Conservation (phyloP, 2,329 filamentous ascomycete genomes). For the Aspergillus oerlinghausenensis region DNA sequence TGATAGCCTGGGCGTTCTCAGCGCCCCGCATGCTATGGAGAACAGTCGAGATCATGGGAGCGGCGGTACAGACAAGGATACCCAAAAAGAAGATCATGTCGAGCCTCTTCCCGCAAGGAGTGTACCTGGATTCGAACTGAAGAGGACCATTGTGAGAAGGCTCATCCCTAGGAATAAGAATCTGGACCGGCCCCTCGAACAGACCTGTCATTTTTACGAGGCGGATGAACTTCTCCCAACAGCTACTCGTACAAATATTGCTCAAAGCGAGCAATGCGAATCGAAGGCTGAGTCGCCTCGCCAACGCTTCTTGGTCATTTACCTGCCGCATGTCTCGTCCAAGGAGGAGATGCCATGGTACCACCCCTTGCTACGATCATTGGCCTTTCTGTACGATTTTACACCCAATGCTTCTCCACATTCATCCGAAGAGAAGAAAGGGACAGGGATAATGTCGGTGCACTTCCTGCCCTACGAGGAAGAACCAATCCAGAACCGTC, state of each 20-base stretch:
- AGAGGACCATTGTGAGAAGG: slow-evolving; percentile 66
- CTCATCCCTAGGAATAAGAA: slow-evolving; percentile 78
- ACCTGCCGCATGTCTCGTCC: slow-evolving; percentile 66
- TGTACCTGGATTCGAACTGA: slow-evolving; percentile 37
- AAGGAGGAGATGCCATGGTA: slow-evolving; percentile 74
- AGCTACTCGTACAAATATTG: not conserved
- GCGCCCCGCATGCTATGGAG: slow-evolving; percentile 32
- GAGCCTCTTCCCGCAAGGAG: slow-evolving; percentile 17
- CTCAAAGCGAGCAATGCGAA: slow-evolving; percentile 15
- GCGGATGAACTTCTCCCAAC: not conserved
- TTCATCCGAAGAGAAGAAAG: slow-evolving; percentile 25
- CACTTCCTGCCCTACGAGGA: slow-evolving; percentile 47
- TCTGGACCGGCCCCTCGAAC: slow-evolving; percentile 69
- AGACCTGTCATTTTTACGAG: slow-evolving; percentile 73
- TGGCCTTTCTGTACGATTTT: slow-evolving; percentile 69
- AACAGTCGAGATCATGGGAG: slow-evolving; percentile 9
- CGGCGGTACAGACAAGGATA: not conserved
- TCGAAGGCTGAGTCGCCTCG: slow-evolving; percentile 6
- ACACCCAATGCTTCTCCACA: slow-evolving; percentile 2
- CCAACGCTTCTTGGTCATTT: slow-evolving; percentile 57
- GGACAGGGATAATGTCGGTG: slow-evolving; percentile 44
- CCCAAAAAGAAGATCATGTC: slow-evolving; percentile 3
- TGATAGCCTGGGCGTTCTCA: slow-evolving; percentile 43
- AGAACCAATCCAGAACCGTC: slow-evolving; percentile 33
- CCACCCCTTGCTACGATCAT: slow-evolving; percentile 69